phyloP scores from a whole-genome alignment of 805 yeast species.

The Cyberlindnera meyerae region DNA sequence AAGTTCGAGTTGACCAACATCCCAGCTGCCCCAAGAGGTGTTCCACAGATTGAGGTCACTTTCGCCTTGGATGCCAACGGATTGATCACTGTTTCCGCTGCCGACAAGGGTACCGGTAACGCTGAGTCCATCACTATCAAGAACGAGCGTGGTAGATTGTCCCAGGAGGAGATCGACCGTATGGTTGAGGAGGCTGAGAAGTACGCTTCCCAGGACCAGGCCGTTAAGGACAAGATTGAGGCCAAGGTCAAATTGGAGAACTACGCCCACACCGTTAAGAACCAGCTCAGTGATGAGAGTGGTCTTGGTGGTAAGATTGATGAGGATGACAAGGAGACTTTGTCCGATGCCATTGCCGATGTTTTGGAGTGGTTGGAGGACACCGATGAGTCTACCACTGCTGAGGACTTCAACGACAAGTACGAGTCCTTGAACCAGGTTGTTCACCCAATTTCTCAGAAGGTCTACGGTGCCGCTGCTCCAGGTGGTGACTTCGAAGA shows the following conservation, averaged over 20 bases:
- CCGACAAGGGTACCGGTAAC: conserved; percentile 93
- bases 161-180: conserved; percentile 91
- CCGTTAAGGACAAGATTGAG: conserved; percentile 77
- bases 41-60: conserved; percentile 87
- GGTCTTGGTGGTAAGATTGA: conserved; percentile 75
- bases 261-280: conserved; percentile 78
- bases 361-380: conserved; percentile 85
- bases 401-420: conserved; percentile 92
- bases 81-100: conserved; percentile 78
- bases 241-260: conserved; percentile 85
- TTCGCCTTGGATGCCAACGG: conserved; percentile 85
- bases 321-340: conserved; percentile 87
- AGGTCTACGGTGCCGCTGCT: conserved; percentile 63
- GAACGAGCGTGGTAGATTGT: conserved; percentile 90
- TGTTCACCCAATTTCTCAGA: conserved; percentile 90
- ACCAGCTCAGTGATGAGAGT: conserved; percentile 51
- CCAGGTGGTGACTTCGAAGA: conserved; percentile 42
- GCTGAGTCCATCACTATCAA: conserved; percentile 86
- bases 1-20: conserved; percentile 82
- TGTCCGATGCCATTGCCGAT: conserved; percentile 83
- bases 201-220: conserved; percentile 87
- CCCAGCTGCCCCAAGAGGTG: conserved; percentile 91
- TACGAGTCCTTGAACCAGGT: conserved; percentile 73
- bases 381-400: conserved; percentile 77
- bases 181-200: conserved; percentile 98